Evolutionary conservation across 192 early-diverging fungal genomes (phyloP).

Genomic region (Coemansia sp.): DNA sequence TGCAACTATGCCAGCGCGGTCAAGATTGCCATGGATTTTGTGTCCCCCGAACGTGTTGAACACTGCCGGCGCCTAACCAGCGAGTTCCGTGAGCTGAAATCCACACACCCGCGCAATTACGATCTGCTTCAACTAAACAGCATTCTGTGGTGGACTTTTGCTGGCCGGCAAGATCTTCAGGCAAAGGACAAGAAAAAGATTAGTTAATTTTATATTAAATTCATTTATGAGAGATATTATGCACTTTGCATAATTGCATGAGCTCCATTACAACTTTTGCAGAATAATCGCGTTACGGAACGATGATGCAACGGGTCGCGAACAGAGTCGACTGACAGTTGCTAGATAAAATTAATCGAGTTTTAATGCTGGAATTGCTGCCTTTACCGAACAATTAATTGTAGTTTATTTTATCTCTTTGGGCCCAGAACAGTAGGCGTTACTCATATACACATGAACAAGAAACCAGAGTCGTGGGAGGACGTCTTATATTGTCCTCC

Average conservation of each 20-base stretch:
- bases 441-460: not conserved
- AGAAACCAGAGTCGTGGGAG: slow-evolving; percentile 16
- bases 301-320: no score
- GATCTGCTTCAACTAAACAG: slow-evolving; percentile 58
- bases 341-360: no score
- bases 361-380: no score
- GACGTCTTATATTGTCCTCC: slow-evolving; percentile 27
- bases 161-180: slow-evolving; percentile 5
- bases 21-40: slow-evolving; percentile 72
- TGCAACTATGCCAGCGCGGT: slow-evolving; percentile 65
- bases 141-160: slow-evolving; percentile 52
- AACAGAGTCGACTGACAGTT: no score
- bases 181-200: not conserved
- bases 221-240: no score
- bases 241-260: no score
- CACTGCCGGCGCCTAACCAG: slow-evolving; percentile 47
- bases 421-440: no score
- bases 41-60: slow-evolving; percentile 61
- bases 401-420: not conserved
- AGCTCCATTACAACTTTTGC: no score
- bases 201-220: no score
- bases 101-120: slow-evolving; percentile 29
- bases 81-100: slow-evolving; percentile 54
- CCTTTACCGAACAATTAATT: not conserved
- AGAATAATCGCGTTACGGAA: no score